Conservation (phyloP, 345 rosid genomes). For the Noccaea bulbosa region DNA sequence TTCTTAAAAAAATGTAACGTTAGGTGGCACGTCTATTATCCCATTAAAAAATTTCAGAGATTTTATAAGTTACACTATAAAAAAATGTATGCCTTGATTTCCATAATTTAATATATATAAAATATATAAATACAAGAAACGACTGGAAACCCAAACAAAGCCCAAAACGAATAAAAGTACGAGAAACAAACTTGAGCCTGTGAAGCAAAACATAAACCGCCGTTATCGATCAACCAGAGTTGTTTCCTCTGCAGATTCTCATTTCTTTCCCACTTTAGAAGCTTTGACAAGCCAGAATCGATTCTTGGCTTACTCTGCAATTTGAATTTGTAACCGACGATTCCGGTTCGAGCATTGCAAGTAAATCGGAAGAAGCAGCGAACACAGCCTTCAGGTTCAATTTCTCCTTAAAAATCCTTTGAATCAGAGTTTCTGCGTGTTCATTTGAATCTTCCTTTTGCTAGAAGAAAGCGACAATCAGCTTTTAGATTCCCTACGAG, state of each 20-base stretch:
- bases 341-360: slow-evolving; percentile 16
- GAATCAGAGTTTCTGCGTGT: neutral
- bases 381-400: slow-evolving; percentile 29
- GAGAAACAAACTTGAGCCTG: neutral
- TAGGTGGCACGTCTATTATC: no score
- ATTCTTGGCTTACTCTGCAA: neutral
- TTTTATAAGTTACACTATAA: no score
- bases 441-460: neutral
- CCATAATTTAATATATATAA: no score
- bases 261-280: neutral
- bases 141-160: slow-evolving; percentile 3
- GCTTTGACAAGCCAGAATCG: neutral
- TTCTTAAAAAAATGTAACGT: no score
- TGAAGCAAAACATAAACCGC: neutral
- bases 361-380: slow-evolving; percentile 19
- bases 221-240: neutral
- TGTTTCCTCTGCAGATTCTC: slow-evolving; percentile 4
- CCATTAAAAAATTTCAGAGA: no score
- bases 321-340: neutral
- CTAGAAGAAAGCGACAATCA: neutral
- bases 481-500: neutral
- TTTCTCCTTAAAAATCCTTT: neutral
- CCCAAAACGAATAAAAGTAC: neutral
- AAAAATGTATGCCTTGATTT: no score
- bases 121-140: neutral